Conservation (phyloP, 345 rosid species). For the Durio zibethinus region DNA sequence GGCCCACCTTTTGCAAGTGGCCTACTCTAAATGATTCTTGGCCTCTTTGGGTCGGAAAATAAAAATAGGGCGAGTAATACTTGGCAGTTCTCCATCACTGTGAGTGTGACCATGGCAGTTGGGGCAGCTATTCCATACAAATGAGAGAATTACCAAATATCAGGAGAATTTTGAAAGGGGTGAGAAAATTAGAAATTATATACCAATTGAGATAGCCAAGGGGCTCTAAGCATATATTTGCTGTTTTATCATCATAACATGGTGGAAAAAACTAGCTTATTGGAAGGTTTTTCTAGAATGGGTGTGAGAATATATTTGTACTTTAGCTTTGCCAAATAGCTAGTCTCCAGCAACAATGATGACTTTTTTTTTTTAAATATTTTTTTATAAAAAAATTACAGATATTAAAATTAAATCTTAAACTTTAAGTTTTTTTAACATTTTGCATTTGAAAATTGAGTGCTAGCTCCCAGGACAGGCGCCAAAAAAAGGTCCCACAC, state of each 20-base stretch:
- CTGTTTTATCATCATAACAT: conserved; percentile 1
- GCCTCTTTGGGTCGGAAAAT: background rate
- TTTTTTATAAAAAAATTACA: too few relatives aligned
- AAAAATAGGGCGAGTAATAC: background rate
- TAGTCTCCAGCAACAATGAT: background rate
- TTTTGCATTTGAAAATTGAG: background rate
- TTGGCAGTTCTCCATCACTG: too few relatives aligned
- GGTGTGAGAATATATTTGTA: too few relatives aligned
- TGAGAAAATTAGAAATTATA: background rate
- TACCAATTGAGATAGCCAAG: background rate
- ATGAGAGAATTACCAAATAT: background rate
- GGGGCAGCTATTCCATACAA: background rate
- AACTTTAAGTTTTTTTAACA: too few relatives aligned
- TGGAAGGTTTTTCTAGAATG: background rate
- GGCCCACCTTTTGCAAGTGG: background rate
- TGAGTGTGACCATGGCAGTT: background rate
- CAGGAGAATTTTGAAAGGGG: background rate
- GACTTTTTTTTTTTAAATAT: background rate
- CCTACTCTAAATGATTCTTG: background rate
- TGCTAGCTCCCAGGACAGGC: conserved; percentile 10
- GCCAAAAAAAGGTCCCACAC: conserved; percentile 19
- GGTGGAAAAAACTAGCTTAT: background rate
- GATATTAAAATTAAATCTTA: too few relatives aligned
- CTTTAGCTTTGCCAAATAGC: background rate
- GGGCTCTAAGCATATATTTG: background rate